A percentile compares a stretch with the other conserved stretches of the same genome.
phyloP scores from a whole-genome alignment of 495 filamentous ascomycete species.

The Penicillium paradoxum region DNA sequence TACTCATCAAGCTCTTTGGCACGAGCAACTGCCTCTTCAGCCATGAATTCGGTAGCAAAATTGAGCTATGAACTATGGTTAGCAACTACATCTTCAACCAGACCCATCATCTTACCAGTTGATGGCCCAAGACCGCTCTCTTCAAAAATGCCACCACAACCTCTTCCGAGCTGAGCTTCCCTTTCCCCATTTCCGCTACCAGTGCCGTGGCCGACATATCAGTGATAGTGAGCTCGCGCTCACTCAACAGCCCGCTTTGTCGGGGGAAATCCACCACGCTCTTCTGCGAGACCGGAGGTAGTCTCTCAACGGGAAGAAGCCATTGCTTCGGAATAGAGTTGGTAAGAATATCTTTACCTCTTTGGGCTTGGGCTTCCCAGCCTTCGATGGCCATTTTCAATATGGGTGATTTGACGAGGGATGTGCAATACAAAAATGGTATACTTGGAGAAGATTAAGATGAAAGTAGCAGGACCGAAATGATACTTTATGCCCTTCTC shows the following conservation, averaged over 20 bases:
- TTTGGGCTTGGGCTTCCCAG: conserved; percentile 33
- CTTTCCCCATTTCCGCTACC: conserved; percentile 42
- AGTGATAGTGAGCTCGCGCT: conserved; percentile 54
- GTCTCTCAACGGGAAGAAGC: conserved; percentile 26
- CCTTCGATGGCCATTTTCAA: conserved; percentile 21
- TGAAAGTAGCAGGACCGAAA: neutral
- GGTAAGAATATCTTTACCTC: conserved; percentile 30
- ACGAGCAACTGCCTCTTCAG: conserved; percentile 54
- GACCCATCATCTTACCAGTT: conserved; percentile 35
- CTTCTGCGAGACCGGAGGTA: conserved; percentile 28
- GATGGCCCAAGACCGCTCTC: conserved; percentile 55
- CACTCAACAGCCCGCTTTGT: conserved; percentile 45
- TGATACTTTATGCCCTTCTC: neutral
- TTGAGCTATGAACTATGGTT: conserved; percentile 37
- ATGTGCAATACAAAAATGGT: neutral
- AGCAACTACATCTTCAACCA: neutral
- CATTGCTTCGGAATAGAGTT: conserved; percentile 39
- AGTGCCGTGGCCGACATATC: conserved; percentile 51
- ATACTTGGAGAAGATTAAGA: neutral
- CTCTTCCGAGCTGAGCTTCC: conserved; percentile 49
- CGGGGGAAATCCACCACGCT: conserved; percentile 41
- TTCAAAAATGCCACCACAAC: conserved; percentile 60
- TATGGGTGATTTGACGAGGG: neutral
- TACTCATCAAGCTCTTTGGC: conserved; percentile 56
- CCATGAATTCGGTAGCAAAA: conserved; percentile 65